A percentile compares a stretch with the other conserved stretches of the same genome.
phyloP scores from a whole-genome alignment of 805 yeast species.

The Tetrapisispora pingtungensis region DNA sequence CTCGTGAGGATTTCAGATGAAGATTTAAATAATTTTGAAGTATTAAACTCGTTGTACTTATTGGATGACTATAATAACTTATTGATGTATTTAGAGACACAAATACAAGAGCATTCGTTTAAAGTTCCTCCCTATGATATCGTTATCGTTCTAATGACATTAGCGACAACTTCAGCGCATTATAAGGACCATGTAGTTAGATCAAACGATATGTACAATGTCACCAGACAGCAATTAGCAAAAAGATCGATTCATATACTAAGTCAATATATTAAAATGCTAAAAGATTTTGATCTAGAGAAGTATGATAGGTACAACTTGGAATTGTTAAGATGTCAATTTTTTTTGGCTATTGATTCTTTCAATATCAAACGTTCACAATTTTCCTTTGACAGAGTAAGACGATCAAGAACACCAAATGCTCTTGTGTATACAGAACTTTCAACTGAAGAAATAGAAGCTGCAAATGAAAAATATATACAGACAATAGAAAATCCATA shows the following conservation, averaged over 20 bases:
- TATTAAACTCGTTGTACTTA: conserved; percentile 22
- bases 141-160: conserved; percentile 29
- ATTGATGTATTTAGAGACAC: conserved; percentile 29
- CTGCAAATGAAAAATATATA: background rate
- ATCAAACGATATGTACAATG: conserved; percentile 19
- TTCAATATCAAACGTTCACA: conserved; percentile 7
- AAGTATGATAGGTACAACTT: conserved; percentile 11
- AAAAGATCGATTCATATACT: conserved; percentile 29
- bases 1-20: conserved; percentile 19
- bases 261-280: conserved; percentile 10
- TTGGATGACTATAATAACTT: conserved; percentile 30
- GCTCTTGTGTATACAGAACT: conserved; percentile 4
- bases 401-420: conserved; percentile 10
- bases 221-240: conserved; percentile 23
- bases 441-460: background rate
- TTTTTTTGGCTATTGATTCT: conserved; percentile 17
- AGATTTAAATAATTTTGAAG: conserved; percentile 18
- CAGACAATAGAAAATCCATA: conserved; percentile 9
- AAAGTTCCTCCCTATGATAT: conserved; percentile 29
- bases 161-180: conserved; percentile 29
- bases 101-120: conserved; percentile 6
- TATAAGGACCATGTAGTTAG: conserved; percentile 20
- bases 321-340: conserved; percentile 25
- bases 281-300: conserved; percentile 12
- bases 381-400: conserved; percentile 3